These are phyloP conservation scores for Omphalea diandra DNA, from an alignment of 441 rosid genomes.

Conservation along the genomic window DNA sequence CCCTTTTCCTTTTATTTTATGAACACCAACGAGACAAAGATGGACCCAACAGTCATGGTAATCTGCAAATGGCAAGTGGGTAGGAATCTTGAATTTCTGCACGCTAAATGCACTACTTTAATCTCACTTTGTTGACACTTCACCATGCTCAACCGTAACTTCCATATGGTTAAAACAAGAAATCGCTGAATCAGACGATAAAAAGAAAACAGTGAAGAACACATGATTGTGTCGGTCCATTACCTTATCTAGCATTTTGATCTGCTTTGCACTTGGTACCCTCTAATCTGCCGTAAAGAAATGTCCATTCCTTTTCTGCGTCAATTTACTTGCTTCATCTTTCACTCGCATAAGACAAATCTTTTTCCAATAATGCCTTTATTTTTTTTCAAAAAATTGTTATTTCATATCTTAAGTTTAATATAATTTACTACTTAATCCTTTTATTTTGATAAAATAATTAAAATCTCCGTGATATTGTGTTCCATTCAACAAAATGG, in stretches of 20 bases:
- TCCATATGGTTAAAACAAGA: slow-evolving; percentile 1
- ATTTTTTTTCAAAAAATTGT: too few relatives aligned
- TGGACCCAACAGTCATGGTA: slow-evolving; percentile 20
- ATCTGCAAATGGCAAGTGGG: slow-evolving; percentile 26
- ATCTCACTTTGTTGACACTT: too few relatives aligned
- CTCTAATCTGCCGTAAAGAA: neutral
- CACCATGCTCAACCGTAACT: neutral
- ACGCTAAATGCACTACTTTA: too few relatives aligned
- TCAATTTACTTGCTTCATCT: neutral
- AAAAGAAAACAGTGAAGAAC: slow-evolving; percentile 4
- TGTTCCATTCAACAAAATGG: too few relatives aligned
- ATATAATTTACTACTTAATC: too few relatives aligned
- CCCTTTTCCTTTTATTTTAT: neutral
- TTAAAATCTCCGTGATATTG: too few relatives aligned
- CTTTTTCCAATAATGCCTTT: too few relatives aligned
- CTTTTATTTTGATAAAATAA: too few relatives aligned
- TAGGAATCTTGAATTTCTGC: slow-evolving; percentile 22
- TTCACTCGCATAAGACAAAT: too few relatives aligned
- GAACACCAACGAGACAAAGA: slow-evolving; percentile 23
- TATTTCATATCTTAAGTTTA: too few relatives aligned
- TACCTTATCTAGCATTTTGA: slow-evolving; percentile 11
- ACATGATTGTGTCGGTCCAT: slow-evolving; percentile 6
- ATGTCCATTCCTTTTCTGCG: neutral
- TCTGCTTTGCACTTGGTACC: neutral
- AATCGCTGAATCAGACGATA: neutral